A percentile compares a stretch with the other conserved stretches of the same genome.
These are phyloP conservation scores for Acacia concinna DNA, from an alignment of 331 rosid genomes.

Conservation along the genomic window DNA sequence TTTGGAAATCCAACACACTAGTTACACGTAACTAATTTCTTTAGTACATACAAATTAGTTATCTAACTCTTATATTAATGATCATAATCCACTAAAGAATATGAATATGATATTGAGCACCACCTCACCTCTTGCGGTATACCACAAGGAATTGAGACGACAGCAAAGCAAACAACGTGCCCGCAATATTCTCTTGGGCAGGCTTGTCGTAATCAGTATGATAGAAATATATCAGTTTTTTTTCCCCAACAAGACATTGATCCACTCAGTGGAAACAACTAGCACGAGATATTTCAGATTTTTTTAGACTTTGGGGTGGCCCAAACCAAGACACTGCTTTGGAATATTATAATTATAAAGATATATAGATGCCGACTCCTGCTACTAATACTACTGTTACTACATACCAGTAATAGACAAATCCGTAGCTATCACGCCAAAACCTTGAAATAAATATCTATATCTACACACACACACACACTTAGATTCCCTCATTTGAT, in stretches of 20 bases:
- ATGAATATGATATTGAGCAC: too few species aligned
- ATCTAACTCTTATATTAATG: too few species aligned
- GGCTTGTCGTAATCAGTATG: slow-evolving; percentile 13
- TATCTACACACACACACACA: too few species aligned
- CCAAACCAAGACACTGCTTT: slow-evolving; percentile 19
- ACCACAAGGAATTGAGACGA: background rate
- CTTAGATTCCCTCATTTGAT: slow-evolving; percentile 30
- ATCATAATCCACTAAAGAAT: too few species aligned
- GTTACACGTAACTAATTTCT: background rate
- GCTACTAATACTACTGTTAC: background rate
- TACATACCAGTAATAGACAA: slow-evolving; percentile 27
- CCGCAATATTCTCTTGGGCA: background rate
- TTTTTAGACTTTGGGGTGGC: slow-evolving; percentile 3
- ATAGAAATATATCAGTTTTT: background rate
- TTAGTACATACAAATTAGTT: too few species aligned
- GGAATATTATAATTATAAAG: slow-evolving; percentile 19
- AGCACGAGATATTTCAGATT: background rate
- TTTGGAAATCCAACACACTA: background rate
- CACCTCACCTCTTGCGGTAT: background rate
- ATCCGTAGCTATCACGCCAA: slow-evolving; percentile 34
- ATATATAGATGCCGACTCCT: background rate
- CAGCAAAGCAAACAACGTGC: background rate
- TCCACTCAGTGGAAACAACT: background rate
- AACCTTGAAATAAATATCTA: slow-evolving; percentile 16
- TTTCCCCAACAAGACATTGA: background rate